Conservation (phyloP, 192 early-diverging fungal genomes). For the Backusella australiensis region DNA sequence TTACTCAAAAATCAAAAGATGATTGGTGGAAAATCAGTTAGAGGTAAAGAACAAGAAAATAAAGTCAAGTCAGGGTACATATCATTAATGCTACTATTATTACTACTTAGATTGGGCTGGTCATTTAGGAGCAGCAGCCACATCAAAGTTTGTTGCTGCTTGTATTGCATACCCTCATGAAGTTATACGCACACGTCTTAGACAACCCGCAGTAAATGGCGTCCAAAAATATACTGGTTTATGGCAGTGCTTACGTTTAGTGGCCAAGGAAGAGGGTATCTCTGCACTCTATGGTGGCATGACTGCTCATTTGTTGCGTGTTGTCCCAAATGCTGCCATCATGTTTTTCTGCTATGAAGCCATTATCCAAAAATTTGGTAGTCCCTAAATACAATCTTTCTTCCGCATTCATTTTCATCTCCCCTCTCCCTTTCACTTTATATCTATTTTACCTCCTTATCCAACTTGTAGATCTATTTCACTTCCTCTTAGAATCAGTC, state of each 20-base stretch:
- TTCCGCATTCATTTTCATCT: not conserved
- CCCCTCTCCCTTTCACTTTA: not conserved
- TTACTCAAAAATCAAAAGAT: not conserved
- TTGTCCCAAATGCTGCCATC: conserved; percentile 95
- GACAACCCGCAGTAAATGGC: conserved; percentile 77
- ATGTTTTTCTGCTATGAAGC: conserved; percentile 88
- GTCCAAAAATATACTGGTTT: conserved; percentile 77
- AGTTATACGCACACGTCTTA: conserved; percentile 84
- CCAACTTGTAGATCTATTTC: not conserved
- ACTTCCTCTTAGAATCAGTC: not conserved
- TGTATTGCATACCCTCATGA: conserved; percentile 95
- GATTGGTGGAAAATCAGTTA: conserved; percentile 16
- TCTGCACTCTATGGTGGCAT: conserved; percentile 90
- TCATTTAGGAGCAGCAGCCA: conserved; percentile 78
- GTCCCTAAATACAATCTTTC: conserved; percentile 5
- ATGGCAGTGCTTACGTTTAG: conserved; percentile 49
- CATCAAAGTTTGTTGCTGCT: conserved; percentile 86
- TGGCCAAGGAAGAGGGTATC: conserved; percentile 82
- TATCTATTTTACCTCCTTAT: conserved; percentile 5
- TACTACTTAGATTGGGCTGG: conserved; percentile 65
- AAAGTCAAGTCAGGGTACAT: not conserved
- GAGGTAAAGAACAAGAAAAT: conserved; percentile 16
- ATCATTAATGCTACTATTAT: not conserved
- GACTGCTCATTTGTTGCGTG: conserved; percentile 90
- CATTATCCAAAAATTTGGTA: conserved; percentile 53